Evolutionary conservation across 1,284 basidiomycete genomes (phyloP), one percentile per base, ranked within the genome.

Genomic region (Malassezia slooffiae): DNA sequence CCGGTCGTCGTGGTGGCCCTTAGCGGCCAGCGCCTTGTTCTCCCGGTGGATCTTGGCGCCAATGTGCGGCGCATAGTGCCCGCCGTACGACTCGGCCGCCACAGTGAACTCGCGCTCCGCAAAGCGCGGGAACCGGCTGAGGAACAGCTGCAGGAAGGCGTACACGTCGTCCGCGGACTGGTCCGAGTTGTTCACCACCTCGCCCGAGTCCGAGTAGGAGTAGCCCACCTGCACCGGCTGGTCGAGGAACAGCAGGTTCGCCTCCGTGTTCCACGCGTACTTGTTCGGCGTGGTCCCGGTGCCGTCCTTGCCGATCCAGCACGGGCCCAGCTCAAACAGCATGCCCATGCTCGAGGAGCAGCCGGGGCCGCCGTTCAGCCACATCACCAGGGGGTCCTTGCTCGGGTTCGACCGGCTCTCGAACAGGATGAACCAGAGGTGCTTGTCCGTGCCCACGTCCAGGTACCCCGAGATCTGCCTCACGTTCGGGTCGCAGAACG

Each of bases 351-450:
- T 57, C 16, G 60, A 62, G 23, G 60, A 68, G 51, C 63, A 59
- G 40, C 67, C 83, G 12, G 84, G 83, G 5, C 84, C 84, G 34
- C 86, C 87, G 60, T 87, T 89, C 31, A 90, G 74, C 89, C 89
- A 91, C 43, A 93, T 74, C 21, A 88, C 76, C 4, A 93, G 74
- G 9, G 87, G 87, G 15, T 83, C 86, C 35, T 79, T 75, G 39
- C 76, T 72, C 1, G 88, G 86, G 20, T 79, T 75, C 47, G 72
- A 75, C 31, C 87, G 76, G 2, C 81, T 79, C 72, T 90, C 86
- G 60, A 88, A 89, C 75, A 86, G 85, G 21, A 83, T 85, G 73
- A 85, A 88, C 77, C 86, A 87, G 17, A 89, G 75, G 59, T 88
- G 85, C 60, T 85, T 85, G 55, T 82, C 80, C 22, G 84, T 79